Base-by-base conservation (phyloP, 208 protist species). In the Porcisia deanei region DNA sequence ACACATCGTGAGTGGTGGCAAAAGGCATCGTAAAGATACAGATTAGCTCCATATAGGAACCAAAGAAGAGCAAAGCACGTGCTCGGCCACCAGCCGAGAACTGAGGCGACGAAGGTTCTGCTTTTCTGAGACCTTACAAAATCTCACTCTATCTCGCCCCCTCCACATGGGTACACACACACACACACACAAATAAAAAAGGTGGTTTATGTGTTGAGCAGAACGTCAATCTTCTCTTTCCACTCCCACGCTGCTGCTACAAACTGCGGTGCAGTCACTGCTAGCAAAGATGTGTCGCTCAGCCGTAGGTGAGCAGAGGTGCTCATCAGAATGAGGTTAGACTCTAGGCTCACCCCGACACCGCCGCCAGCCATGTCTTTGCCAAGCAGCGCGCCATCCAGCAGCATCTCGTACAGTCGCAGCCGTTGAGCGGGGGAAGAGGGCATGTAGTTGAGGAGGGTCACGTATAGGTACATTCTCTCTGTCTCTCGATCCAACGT, bases 361-460 rank as follows among this genome's bases (percentile, higher is more conserved):
- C 87, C 86, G 4, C 86, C 90, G 10, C 92, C 92, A 6, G 92
- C 87, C 82, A 91, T 96, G 47, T 94, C 91, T 58, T 88, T 85
- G 3, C 94, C 91, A 0, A 97, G 85, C 18, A 96, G 70, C 43
- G 92, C 85, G 14, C 91, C 92, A 58, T 96, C 79, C 37, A 97
- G 74, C 2, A 96, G 79, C 63, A 70, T 61, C 66, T 95, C 89
- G 81, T 94, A 97, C 43, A 97, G 76, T 67, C 65, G 53, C 63
- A 95, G 63, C 43, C 84, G 72, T 22, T 61, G 30, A 7, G 49
- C 69, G 10, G 80, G 49, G 12, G 72, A 65, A 20, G 71, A 41
- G 2, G 94, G 94, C 41, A 97, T 73, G n/a, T 71, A n/a, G 54
- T 80, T 80, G 25, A 96, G 86, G 37, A 97, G 78, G 39, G 89